Percentiles rank a stretch among this genome's conserved stretches.
Conservation (phyloP, 164 flowering plant species). For the Kalanchoe fedtschenkoi region DNA sequence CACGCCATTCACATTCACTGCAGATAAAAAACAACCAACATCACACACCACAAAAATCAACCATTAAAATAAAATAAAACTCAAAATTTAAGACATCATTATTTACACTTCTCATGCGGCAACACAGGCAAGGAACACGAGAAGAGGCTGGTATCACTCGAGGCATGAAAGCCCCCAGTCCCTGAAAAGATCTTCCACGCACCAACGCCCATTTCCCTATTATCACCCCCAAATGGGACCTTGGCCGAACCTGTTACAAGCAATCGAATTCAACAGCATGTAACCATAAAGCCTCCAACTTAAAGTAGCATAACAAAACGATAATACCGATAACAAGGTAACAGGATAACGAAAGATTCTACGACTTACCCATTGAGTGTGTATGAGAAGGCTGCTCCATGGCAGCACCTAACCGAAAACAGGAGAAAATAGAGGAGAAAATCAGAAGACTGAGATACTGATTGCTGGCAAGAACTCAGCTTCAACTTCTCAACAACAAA, state of each 20-base stretch:
- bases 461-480: background rate
- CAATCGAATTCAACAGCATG: background rate
- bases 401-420: background rate
- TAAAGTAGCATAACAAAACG: background rate
- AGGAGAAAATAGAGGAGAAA: background rate
- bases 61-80: background rate
- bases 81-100: background rate
- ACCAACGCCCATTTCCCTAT: slow-evolving; percentile 26
- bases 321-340: background rate
- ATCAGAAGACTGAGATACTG: background rate
- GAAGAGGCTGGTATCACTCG: slow-evolving; percentile 69
- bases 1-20: slow-evolving; percentile 47
- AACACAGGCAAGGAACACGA: slow-evolving; percentile 91
- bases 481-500: background rate
- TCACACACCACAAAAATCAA: slow-evolving; percentile 1
- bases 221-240: slow-evolving; percentile 15
- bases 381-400: slow-evolving; percentile 1
- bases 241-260: slow-evolving; percentile 27
- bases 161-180: slow-evolving; percentile 34
- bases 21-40: slow-evolving; percentile 11
- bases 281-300: background rate
- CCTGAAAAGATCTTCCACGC: slow-evolving; percentile 37
- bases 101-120: slow-evolving; percentile 70
- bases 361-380: background rate
- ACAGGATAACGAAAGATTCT: too few species aligned